phyloP scores from a whole-genome alignment of 805 yeast species.

The Naumovozyma baii region DNA sequence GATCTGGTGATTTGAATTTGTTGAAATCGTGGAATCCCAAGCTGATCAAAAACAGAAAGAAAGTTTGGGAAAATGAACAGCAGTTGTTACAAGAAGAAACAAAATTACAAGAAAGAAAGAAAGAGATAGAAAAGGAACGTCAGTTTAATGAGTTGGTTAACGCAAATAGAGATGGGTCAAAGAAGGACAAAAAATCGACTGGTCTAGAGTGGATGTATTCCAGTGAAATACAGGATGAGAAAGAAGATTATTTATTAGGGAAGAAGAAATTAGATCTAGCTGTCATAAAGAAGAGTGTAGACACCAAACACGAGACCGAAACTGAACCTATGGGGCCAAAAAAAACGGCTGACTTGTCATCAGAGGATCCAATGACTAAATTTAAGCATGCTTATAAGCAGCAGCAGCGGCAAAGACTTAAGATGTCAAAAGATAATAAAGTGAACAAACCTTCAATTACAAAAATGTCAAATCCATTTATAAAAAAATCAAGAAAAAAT shows the following conservation, averaged over 20 bases:
- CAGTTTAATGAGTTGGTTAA: conserved; percentile 49
- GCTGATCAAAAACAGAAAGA: conserved; percentile 69
- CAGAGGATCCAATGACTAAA: conserved; percentile 25
- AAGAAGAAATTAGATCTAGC: conserved; percentile 14
- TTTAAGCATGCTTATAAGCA: conserved; percentile 4
- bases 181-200: conserved; percentile 27
- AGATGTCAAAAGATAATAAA: neutral
- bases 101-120: conserved; percentile 50
- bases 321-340: too few species aligned
- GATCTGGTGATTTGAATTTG: conserved; percentile 74
- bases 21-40: conserved; percentile 97
- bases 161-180: conserved; percentile 33
- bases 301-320: conserved; percentile 2
- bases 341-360: conserved; percentile 11
- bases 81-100: conserved; percentile 62
- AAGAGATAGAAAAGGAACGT: conserved; percentile 53
- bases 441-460: too few species aligned
- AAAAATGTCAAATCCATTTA: neutral
- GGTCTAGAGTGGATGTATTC: conserved; percentile 86
- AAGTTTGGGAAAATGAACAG: conserved; percentile 77
- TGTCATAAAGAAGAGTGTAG: conserved; percentile 4
- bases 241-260: conserved; percentile 17
- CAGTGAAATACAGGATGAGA: conserved; percentile 23
- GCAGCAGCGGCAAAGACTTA: neutral
- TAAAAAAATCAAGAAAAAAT: neutral